Evolutionary conservation across 2,329 filamentous ascomycete species (phyloP), one percentile per base, ranked within the genome.

Genomic region (Whalleya microplaca): DNA sequence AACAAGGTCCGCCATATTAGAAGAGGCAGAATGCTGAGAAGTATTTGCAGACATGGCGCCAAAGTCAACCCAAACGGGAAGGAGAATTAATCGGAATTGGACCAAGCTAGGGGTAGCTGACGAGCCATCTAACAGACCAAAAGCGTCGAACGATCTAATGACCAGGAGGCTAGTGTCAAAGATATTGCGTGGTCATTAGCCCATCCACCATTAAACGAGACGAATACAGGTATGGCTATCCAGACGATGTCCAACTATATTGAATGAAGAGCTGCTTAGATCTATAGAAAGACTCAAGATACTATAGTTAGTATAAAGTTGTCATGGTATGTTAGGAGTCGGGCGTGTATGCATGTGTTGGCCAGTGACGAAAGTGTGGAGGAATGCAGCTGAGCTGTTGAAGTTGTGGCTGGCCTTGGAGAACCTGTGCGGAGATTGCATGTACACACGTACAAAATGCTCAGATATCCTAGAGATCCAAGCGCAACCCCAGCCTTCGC

Each of bases 1-100:
- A 16, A 44, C 58, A 29, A 63, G 37, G 44, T 56, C 21, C 2
- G 16, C 12, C 29, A 44, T 43, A 21, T 41, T 42, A 8, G 18
- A 32, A 29, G 49, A 32, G 23, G 41, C 6, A 14, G 45, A 20
- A 27, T 19, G 21, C 21, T 45, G 8, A 10, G 45, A 47, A 1
- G 18, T 37, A 46, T 45, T 21, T 4, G 18, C 21, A 43, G 58
- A n/a, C 60, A 63, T 63, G 16, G 5, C 41, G 46, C 20, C 41
- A 8, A 20, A 6, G 18, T 29, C 16, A 45, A 44, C 10, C 14
- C 4, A 12, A 12, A 37, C 32, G 5, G 4, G 32, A 27, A 27
- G 23, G 9, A 12, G 7, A 12, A n/a, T n/a, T n/a, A n/a, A n/a
- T n/a, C n/a, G n/a, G n/a, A 12, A 37, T 12, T 12, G 32, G 14